phyloP scores from a whole-genome alignment of 1,284 basidiomycete species.

The Boletus hoseneyae region DNA sequence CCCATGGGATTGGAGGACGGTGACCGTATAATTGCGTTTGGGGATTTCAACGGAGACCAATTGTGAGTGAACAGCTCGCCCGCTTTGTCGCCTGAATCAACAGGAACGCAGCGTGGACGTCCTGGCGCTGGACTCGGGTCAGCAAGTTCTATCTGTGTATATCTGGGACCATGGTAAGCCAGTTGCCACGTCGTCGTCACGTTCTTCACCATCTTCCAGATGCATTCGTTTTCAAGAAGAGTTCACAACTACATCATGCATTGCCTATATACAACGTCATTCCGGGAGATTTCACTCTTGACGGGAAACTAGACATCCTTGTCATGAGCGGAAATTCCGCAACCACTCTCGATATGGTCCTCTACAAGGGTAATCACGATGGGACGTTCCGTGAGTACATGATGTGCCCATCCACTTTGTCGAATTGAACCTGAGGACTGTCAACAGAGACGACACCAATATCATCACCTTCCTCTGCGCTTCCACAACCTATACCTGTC shows the following conservation, averaged over 20 bases:
- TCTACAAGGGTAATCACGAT: conserved; percentile 62
- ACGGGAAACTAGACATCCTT: conserved; percentile 87
- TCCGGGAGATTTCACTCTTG: conserved; percentile 90
- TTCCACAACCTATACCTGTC: conserved; percentile 81
- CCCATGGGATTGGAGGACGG: conserved; percentile 73
- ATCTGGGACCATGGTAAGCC: conserved; percentile 79
- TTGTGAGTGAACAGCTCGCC: conserved; percentile 53
- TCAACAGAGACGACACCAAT: conserved; percentile 38
- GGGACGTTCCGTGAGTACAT: conserved; percentile 67
- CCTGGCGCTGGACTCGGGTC: conserved; percentile 70
- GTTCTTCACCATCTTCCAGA: conserved; percentile 36
- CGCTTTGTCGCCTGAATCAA: conserved; percentile 4
- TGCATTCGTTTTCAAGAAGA: conserved; percentile 57
- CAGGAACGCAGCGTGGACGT: conserved; percentile 67
- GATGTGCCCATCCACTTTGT: background rate
- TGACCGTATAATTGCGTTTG: conserved; percentile 81
- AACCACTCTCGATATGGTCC: conserved; percentile 56
- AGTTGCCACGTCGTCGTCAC: background rate
- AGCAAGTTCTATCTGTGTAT: conserved; percentile 71
- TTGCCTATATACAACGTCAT: conserved; percentile 72
- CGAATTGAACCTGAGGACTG: conserved; percentile 29
- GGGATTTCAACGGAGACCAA: conserved; percentile 95
- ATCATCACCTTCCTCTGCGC: conserved; percentile 58
- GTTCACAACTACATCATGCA: conserved; percentile 55
- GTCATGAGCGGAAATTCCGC: conserved; percentile 69